phyloP scores from a whole-genome alignment of 371 early-diverging fungal genomes.

The Quaeritorhiza haematococci region DNA sequence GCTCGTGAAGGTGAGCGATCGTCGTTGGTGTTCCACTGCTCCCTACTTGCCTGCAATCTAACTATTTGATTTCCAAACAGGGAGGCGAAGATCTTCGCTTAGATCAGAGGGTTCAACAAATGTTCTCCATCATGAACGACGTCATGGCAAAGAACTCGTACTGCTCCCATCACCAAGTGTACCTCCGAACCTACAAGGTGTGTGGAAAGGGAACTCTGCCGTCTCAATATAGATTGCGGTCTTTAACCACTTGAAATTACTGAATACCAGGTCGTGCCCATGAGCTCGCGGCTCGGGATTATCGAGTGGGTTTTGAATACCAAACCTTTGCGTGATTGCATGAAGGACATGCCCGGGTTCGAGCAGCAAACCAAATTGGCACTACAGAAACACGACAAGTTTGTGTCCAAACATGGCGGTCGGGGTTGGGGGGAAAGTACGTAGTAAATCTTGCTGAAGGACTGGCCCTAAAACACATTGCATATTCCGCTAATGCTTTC shows the following conservation, averaged over 20 bases:
- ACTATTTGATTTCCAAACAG: conserved; percentile 20
- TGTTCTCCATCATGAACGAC: conserved; percentile 70
- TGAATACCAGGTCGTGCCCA: conserved; percentile 52
- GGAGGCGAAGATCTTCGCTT: conserved; percentile 78
- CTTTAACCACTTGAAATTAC: not conserved
- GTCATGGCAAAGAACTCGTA: conserved; percentile 51
- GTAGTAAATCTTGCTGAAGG: not conserved
- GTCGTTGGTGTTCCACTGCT: not conserved
- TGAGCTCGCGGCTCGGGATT: conserved; percentile 58
- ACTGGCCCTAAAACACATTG: not conserved
- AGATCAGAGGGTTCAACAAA: conserved; percentile 74
- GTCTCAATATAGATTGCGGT: not conserved
- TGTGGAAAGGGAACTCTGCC: not conserved
- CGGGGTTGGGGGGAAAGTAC: conserved; percentile 12
- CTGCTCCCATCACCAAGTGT: conserved; percentile 43
- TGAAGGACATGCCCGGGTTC: conserved; percentile 22
- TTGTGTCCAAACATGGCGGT: not conserved
- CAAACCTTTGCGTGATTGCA: conserved; percentile 32
- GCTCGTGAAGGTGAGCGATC: conserved; percentile 70
- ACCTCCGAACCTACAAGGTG: conserved; percentile 57
- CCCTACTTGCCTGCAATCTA: not conserved
- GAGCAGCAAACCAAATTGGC: conserved; percentile 11
- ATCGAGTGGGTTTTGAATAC: conserved; percentile 64
- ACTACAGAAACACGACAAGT: conserved; percentile 2
- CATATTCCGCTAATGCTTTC: too few species aligned